Conservation (phyloP, 805 yeast genomes). For the Cyberlindnera veronae region DNA sequence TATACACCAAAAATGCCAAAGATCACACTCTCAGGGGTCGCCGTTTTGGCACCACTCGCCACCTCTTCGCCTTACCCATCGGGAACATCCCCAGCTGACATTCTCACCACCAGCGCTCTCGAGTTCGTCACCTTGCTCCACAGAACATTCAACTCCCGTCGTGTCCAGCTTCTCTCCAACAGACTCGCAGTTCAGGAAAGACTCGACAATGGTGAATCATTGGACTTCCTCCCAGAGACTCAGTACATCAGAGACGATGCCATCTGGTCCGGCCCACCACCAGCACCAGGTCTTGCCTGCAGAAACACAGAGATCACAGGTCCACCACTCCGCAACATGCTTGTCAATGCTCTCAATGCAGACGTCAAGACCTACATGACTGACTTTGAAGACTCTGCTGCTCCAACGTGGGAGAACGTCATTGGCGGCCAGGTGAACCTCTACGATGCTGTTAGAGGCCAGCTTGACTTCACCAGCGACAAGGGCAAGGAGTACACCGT, state of each 20-base stretch:
- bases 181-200: constrained; percentile 56
- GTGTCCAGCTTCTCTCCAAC: constrained; percentile 55
- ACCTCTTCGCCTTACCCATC: constrained; percentile 32
- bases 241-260: constrained; percentile 64
- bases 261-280: constrained; percentile 71
- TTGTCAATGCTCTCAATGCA: constrained; percentile 76
- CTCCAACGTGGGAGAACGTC: constrained; percentile 82
- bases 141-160: constrained; percentile 61
- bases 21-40: constrained; percentile 32
- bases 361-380: constrained; percentile 81
- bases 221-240: constrained; percentile 66
- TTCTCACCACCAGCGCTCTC: constrained; percentile 44
- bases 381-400: constrained; percentile 81
- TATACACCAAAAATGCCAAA: constrained; percentile 16
- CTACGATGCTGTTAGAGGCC: constrained; percentile 69
- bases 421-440: constrained; percentile 76
- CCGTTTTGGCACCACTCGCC: constrained; percentile 33
- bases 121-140: constrained; percentile 69
- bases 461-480: constrained; percentile 45
- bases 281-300: constrained; percentile 68
- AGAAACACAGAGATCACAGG: constrained; percentile 84
- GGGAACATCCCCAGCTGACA: constrained; percentile 36
- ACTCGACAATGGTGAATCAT: constrained; percentile 54
- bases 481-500: constrained; percentile 28
- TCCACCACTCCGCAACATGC: constrained; percentile 76